These are phyloP conservation scores for Phytophthora syringae DNA, from an alignment of 352 stramenopile genomes.

Conservation along the genomic window DNA sequence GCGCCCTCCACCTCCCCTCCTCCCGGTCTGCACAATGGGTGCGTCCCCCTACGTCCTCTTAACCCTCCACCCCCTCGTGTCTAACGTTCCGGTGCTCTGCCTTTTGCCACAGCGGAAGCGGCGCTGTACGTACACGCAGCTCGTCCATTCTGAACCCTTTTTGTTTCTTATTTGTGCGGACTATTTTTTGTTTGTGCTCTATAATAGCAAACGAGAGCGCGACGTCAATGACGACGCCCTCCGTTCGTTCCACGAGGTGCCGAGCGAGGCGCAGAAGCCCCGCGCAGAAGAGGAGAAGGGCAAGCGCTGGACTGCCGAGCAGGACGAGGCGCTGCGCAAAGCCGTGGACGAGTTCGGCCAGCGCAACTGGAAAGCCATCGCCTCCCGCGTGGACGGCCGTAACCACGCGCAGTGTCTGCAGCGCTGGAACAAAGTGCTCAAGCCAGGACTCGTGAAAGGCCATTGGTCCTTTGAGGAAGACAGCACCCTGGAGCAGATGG, in stretches of 20 bases:
- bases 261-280: slow-evolving; percentile 59
- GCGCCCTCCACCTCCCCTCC: too few relatives aligned
- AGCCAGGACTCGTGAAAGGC: slow-evolving; percentile 91
- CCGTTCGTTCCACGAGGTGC: slow-evolving; percentile 54
- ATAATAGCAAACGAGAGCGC: slow-evolving; percentile 56
- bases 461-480: slow-evolving; percentile 94
- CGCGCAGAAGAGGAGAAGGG: slow-evolving; percentile 59
- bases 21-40: slow-evolving; percentile 15
- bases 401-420: slow-evolving; percentile 83
- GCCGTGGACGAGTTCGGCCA: slow-evolving; percentile 82
- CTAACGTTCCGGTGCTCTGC: slow-evolving; percentile 6
- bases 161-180: slow-evolving; percentile 1
- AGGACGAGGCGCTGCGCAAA: slow-evolving; percentile 77
- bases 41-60: not conserved
- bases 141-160: slow-evolving; percentile 8
- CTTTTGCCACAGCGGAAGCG: slow-evolving; percentile 19
- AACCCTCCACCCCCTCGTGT: not conserved
- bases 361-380: slow-evolving; percentile 88
- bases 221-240: slow-evolving; percentile 44
- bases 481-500: slow-evolving; percentile 82
- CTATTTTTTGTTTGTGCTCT: slow-evolving; percentile 8
- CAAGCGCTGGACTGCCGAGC: slow-evolving; percentile 74
- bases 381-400: slow-evolving; percentile 57
- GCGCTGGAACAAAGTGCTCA: slow-evolving; percentile 90
- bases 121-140: slow-evolving; percentile 24